Base-by-base conservation (phyloP, 2,329 filamentous ascomycete species). In the Penicillium sp. region DNA sequence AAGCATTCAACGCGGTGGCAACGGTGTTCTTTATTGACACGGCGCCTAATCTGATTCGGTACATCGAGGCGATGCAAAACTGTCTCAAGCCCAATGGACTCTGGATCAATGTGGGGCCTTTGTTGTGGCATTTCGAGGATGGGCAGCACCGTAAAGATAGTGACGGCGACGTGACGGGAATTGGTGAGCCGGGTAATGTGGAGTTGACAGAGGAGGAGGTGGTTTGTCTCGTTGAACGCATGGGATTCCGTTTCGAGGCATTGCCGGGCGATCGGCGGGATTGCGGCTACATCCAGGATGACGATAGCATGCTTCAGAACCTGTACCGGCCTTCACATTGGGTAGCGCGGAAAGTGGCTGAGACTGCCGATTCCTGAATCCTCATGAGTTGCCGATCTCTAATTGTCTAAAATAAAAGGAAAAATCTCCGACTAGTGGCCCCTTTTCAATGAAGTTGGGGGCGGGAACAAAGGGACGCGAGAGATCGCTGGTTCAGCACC, bases 11-110 rank as follows among this genome's bases (percentile, higher is more conserved):
- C 68, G 92, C 89, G 1, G 91, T 98, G 2, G 87, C 91, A 0
- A 91, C 90, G 3, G 90, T 96, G 11, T 99, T 98, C 78, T 99
- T 99, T 78, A 88, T 99, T 57, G 96, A 99, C 73, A 99, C 95
- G 1, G 95, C 95, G 2, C 93, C 93, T 1, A 98, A 99, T 72
- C 73, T 97, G 31, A 89, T 98, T 53, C 85, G 89, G 2, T 99
- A 99, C 71, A 85, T 99, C 33, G 88, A 96, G 70, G 88, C 92
- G 1, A 90, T 98, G 54, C 80, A 78, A 43, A 85, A 90, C 69
- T 96, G 93, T 68, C 82, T 99, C 50, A 86, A 84, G 64, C 81
- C 85, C 0, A 90, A 89, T 26, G 95, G 95, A 0, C 68, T 96
- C 4, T 90, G 96, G 80, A 84, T 96, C 69, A 99, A 99, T 69